phyloP scores from a whole-genome alignment of 2,329 filamentous ascomycete species.

The Diaporthe batatas region DNA sequence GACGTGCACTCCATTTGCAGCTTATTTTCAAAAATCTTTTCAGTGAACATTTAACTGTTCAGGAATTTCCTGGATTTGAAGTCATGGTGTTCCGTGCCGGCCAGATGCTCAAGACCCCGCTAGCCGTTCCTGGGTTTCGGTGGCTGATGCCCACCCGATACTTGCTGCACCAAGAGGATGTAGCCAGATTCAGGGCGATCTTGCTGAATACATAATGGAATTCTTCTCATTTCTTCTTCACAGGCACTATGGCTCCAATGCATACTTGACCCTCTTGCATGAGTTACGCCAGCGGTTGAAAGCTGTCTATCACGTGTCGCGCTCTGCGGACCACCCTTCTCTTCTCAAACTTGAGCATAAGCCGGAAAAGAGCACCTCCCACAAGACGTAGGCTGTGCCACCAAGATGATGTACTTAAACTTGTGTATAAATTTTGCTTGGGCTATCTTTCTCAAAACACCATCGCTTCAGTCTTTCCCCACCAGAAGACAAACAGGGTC shows the following conservation, averaged over 20 bases:
- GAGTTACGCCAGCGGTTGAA: too few species aligned
- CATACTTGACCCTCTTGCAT: background rate
- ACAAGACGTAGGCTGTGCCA: background rate
- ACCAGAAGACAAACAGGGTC: background rate
- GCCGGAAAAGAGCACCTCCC: background rate
- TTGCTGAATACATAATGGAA: background rate
- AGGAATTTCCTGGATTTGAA: background rate
- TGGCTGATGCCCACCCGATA: too few species aligned
- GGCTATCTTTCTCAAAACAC: slow-evolving; percentile 26
- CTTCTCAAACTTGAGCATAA: background rate
- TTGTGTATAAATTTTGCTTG: slow-evolving; percentile 6
- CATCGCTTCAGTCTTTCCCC: background rate
- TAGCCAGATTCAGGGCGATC: background rate
- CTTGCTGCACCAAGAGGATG: background rate
- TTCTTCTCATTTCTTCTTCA: background rate
- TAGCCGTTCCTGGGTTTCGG: background rate
- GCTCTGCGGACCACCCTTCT: too few species aligned
- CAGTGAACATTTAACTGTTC: background rate
- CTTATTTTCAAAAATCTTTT: background rate
- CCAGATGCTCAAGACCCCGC: too few species aligned
- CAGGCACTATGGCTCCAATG: background rate
- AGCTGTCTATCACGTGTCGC: background rate
- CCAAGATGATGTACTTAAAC: slow-evolving; percentile 16
- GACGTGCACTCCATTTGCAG: background rate
- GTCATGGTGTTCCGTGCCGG: background rate